phyloP scores from a whole-genome alignment of 495 filamentous ascomycete genomes.

The Aspergillus affinis region DNA sequence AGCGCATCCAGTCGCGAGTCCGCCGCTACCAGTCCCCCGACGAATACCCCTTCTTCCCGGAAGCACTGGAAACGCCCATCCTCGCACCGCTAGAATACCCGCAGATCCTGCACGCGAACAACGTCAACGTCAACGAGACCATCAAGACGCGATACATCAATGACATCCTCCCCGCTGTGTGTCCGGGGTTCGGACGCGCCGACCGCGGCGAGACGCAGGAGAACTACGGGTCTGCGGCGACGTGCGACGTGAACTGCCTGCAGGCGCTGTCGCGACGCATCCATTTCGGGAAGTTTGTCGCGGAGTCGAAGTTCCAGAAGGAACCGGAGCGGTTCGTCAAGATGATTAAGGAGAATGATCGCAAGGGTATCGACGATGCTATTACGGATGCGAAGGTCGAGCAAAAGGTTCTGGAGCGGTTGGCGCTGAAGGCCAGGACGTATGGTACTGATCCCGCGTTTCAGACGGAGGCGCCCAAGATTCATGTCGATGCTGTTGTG shows the following conservation, averaged over 20 bases:
- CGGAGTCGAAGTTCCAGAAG: conserved; percentile 93
- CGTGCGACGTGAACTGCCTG: conserved; percentile 84
- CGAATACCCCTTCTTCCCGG: conserved; percentile 97
- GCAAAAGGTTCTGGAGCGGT: conserved; percentile 82
- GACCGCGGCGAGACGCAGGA: conserved; percentile 86
- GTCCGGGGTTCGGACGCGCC: conserved; percentile 64
- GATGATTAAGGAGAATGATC: conserved; percentile 77
- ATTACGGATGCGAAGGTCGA: conserved; percentile 92
- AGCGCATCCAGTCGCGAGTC: conserved; percentile 87
- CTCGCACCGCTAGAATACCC: conserved; percentile 89
- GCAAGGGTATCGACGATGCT: conserved; percentile 76
- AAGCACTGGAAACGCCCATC: conserved; percentile 74
- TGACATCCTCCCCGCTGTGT: conserved; percentile 78
- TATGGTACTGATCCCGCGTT: conserved; percentile 89
- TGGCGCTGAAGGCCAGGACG: conserved; percentile 88
- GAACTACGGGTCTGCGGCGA: conserved; percentile 93
- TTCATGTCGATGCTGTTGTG: conserved; percentile 90
- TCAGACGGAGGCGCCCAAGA: conserved; percentile 64
- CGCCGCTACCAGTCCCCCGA: conserved; percentile 95
- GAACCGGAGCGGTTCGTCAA: conserved; percentile 76
- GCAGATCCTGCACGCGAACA: conserved; percentile 84
- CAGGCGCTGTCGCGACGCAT: conserved; percentile 90
- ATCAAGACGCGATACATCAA: conserved; percentile 85
- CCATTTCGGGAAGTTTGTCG: conserved; percentile 98
- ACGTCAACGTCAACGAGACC: conserved; percentile 85